Evolutionary conservation across 352 stramenopile genomes (phyloP).

Genomic region (Peronospora farinosa): DNA sequence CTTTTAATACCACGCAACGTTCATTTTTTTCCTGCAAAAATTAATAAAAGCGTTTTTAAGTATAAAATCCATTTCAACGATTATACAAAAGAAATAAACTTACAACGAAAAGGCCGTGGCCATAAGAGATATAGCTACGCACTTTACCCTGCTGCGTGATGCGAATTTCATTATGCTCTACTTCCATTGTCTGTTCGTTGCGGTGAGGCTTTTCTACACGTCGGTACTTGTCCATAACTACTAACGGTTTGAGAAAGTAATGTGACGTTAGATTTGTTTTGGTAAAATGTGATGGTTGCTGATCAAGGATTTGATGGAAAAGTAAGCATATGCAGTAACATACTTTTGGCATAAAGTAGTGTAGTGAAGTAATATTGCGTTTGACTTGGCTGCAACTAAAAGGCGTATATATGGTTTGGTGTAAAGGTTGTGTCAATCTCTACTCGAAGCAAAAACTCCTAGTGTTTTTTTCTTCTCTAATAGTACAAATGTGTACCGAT

Average conservation of each 20-base stretch:
- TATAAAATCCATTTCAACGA: conserved; percentile 2
- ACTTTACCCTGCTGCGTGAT: conserved; percentile 81
- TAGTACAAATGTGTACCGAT: no score
- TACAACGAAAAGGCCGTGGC: conserved; percentile 63
- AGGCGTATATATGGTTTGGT: conserved; percentile 36
- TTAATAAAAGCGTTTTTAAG: conserved; percentile 1
- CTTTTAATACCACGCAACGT: conserved; percentile 59
- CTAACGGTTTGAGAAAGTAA: not conserved
- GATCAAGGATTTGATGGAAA: conserved; percentile 31
- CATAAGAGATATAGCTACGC: conserved; percentile 77
- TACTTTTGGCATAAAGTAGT: conserved; percentile 13
- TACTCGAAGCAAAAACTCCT: no score
- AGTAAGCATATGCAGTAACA: conserved; percentile 25
- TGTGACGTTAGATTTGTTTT: not conserved
- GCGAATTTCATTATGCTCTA: conserved; percentile 70
- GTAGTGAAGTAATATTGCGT: no score
- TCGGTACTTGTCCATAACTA: conserved; percentile 78
- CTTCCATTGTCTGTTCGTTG: conserved; percentile 36
- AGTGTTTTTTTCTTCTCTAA: conserved; percentile 39
- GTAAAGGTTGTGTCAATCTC: no score
- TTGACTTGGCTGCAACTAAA: no score
- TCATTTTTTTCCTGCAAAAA: conserved; percentile 57
- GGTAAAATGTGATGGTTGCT: conserved; percentile 22
- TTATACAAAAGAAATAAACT: conserved; percentile 10
- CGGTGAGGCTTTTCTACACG: conserved; percentile 59